These are phyloP conservation scores for Fusarium luffae DNA, from an alignment of 2,329 filamentous ascomycete genomes.

Conservation along the genomic window DNA sequence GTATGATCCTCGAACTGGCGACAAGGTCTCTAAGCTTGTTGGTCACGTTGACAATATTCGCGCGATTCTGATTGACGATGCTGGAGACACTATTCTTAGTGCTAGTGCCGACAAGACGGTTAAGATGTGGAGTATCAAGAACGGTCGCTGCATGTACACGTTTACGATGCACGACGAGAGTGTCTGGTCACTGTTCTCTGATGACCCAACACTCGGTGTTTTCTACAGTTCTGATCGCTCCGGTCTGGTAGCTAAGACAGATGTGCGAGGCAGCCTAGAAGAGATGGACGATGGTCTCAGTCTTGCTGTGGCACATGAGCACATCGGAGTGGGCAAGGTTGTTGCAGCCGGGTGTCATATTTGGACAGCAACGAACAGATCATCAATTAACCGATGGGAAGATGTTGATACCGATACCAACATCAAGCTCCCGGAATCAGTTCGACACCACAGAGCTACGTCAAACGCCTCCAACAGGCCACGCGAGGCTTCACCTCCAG, in stretches of 20 bases:
- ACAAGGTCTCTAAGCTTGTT: constrained; percentile 94
- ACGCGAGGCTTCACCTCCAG: constrained; percentile 49
- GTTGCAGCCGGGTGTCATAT: constrained; percentile 79
- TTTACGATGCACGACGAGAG: constrained; percentile 99
- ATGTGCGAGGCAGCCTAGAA: constrained; percentile 76
- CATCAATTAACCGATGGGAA: constrained; percentile 91
- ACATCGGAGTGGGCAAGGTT: constrained; percentile 79
- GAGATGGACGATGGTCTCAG: constrained; percentile 87
- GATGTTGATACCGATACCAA: constrained; percentile 84
- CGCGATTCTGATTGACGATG: constrained; percentile 87
- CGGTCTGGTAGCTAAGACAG: constrained; percentile 95
- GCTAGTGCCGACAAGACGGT: constrained; percentile 96
- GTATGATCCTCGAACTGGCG: constrained; percentile 90
- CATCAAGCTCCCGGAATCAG: constrained; percentile 71
- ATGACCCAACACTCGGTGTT: constrained; percentile 83
- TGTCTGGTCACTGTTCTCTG: constrained; percentile 94
- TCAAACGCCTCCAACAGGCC: constrained; percentile 57
- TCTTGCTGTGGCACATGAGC: constrained; percentile 90
- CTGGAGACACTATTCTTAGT: constrained; percentile 91
- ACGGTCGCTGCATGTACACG: constrained; percentile 96
- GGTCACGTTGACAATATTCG: constrained; percentile 96
- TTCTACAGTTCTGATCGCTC: constrained; percentile 97
- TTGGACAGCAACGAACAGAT: constrained; percentile 90
- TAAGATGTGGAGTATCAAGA: constrained; percentile 97
- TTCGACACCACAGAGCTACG: constrained; percentile 60